A percentile compares a stretch with the other conserved stretches of the same genome.
Evolutionary conservation across 306 rosid genomes (phyloP).

Genomic region (Alnus rubra): DNA sequence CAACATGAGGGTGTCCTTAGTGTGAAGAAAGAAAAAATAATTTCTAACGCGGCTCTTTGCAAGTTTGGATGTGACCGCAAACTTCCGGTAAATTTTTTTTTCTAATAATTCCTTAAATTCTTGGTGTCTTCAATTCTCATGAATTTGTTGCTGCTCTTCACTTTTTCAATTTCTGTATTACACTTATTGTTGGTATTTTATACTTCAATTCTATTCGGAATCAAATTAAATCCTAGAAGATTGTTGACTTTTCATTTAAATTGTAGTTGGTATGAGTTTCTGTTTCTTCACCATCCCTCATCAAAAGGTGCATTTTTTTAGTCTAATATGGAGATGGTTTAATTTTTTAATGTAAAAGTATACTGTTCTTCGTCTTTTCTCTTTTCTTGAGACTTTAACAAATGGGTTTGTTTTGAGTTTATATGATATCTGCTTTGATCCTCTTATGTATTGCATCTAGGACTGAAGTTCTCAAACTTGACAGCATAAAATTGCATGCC

Average conservation of each 20-base stretch:
- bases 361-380: too few species aligned
- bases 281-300: not conserved
- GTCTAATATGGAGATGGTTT: not conserved
- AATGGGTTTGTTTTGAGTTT: too few species aligned
- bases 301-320: not conserved
- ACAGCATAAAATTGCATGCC: not conserved
- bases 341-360: not conserved
- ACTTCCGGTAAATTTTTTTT: constrained; percentile 58
- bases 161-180: not conserved
- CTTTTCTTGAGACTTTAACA: too few species aligned
- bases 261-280: not conserved
- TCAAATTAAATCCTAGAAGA: not conserved
- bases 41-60: constrained; percentile 70
- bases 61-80: constrained; percentile 53
- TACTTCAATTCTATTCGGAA: not conserved
- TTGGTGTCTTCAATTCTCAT: constrained; percentile 7
- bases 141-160: constrained; percentile 2
- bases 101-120: not conserved
- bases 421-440: too few species aligned
- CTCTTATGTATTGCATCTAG: too few species aligned
- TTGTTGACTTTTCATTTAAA: not conserved
- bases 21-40: constrained; percentile 57
- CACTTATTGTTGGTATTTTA: not conserved
- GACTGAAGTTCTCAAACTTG: not conserved
- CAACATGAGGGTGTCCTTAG: constrained; percentile 78